Conservation (phyloP, 306 rosid species). For the Arachis stenosperma region DNA sequence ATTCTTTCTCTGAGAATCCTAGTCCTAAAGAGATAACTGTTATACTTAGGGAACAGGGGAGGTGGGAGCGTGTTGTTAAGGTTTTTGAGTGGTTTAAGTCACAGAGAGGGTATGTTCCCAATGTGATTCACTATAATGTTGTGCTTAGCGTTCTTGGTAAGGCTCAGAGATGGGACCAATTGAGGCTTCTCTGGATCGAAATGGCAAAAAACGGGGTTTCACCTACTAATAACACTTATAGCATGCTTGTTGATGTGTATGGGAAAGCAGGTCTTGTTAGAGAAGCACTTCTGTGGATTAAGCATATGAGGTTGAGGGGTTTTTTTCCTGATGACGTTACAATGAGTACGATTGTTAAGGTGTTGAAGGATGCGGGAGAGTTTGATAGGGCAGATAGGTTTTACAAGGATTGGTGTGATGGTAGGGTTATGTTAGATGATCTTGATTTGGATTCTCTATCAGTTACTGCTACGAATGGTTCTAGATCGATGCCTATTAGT, state of each 20-base stretch:
- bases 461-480: constrained; percentile 37
- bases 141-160: constrained; percentile 77
- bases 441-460: constrained; percentile 61
- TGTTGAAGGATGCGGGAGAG: constrained; percentile 75
- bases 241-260: constrained; percentile 83
- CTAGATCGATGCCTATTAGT: constrained; percentile 54
- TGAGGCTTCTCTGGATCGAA: constrained; percentile 79
- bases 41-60: constrained; percentile 63
- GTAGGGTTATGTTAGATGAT: constrained; percentile 68
- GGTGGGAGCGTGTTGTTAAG: constrained; percentile 64
- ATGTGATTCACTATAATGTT: constrained; percentile 88
- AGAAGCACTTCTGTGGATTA: constrained; percentile 89
- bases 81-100: constrained; percentile 82
- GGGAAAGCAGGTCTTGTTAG: constrained; percentile 80
- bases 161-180: constrained; percentile 82
- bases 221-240: constrained; percentile 74
- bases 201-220: constrained; percentile 70
- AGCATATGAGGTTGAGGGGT: constrained; percentile 75
- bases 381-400: constrained; percentile 75
- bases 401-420: constrained; percentile 76
- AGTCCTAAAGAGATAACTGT: constrained; percentile 71
- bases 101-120: constrained; percentile 56
- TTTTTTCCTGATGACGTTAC: constrained; percentile 89
- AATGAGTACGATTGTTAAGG: constrained; percentile 81
- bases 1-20: constrained; percentile 45